Conservation (phyloP, 2,329 filamentous ascomycete genomes). For the Cucurbitaria berberidis region DNA sequence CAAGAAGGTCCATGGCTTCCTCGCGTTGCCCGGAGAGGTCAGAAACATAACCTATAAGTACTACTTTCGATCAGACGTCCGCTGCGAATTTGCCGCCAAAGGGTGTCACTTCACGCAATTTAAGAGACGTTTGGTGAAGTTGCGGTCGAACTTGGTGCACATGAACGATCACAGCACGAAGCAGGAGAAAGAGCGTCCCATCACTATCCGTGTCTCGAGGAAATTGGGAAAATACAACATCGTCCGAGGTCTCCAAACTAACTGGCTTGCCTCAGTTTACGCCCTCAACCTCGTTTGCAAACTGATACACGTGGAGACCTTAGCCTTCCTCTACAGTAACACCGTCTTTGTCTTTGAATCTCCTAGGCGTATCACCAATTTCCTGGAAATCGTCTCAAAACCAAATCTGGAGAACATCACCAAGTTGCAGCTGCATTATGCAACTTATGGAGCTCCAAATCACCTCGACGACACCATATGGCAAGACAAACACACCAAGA, state of each 20-base stretch:
- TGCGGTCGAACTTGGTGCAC: slow-evolving; percentile 8
- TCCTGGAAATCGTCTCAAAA: slow-evolving; percentile 29
- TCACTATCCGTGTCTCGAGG: slow-evolving; percentile 23
- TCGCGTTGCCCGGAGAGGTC: slow-evolving; percentile 57
- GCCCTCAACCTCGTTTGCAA: slow-evolving; percentile 39
- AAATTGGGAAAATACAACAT: slow-evolving; percentile 24
- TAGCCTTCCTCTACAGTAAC: slow-evolving; percentile 35
- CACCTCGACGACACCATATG: slow-evolving; percentile 16
- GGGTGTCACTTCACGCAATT: slow-evolving; percentile 11
- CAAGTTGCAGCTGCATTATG: slow-evolving; percentile 40
- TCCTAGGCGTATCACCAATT: slow-evolving; percentile 32
- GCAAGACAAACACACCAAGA: slow-evolving; percentile 32
- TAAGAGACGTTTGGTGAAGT: slow-evolving; percentile 17
- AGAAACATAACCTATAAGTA: slow-evolving; percentile 56
- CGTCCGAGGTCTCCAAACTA: slow-evolving; percentile 28
- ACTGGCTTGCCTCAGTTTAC: slow-evolving; percentile 37
- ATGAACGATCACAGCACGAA: background rate
- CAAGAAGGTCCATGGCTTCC: slow-evolving; percentile 36
- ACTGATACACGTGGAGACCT: slow-evolving; percentile 33
- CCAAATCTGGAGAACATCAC: slow-evolving; percentile 27
- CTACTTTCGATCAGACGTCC: slow-evolving; percentile 38
- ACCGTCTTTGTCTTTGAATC: slow-evolving; percentile 40
- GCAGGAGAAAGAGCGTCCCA: background rate
- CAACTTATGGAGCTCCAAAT: slow-evolving; percentile 33
- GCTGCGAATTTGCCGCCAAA: slow-evolving; percentile 34